Evolutionary conservation across 1,284 basidiomycete genomes (phyloP), one percentile per base, ranked within the genome.

Genomic region (Coniferiporia weirii): DNA sequence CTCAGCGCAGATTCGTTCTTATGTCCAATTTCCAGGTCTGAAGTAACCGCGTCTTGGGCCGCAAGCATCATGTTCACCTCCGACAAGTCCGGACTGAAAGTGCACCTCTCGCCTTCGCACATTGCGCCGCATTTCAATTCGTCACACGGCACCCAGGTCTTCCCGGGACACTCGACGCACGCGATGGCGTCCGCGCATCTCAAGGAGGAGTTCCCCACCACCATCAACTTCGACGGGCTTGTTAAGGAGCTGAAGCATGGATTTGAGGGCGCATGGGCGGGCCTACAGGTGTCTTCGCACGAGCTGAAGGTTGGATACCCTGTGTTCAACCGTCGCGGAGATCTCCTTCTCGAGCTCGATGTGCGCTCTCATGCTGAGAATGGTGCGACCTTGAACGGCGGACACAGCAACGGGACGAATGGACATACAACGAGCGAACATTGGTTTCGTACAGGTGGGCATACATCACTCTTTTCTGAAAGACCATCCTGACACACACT

Each of bases 311-410:
- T 73, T 40, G 60, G 67, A 9, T 70, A 68, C 59, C 72, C 72
- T 1, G 66, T 67, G n/a, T 72, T 73, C 66, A 71, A 68, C 61
- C 35, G 46, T 32, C 56, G 64, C 34, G 72, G 72, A 3, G 71
- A 73, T 54, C 61, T 73, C 3, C 59, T 73, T 15, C 70, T 73
- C 59, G 70, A 73, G 63, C 65, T 72, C 44, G 55, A n/a, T 8
- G 46, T 60, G 32, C 53, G 49, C 8, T 38, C 15, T 15, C 27
- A 40, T 9, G 15, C 38, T 40, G 38, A 40, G 15, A 52, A 52
- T 34, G 49, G 48, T 19, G 40, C 46, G 12, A 57, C 38, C 17
- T 38, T 47, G 10, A 47, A 51, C 32, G 40, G 44, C 2, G 52
- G 44, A 38, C 49, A 57, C 19, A 15, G 38, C 9, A 12, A 12